Percentiles rank a stretch among this genome's conserved stretches.
Evolutionary conservation across 495 filamentous ascomycete genomes (phyloP).

Genomic region (Parathielavia hyrcaniae): DNA sequence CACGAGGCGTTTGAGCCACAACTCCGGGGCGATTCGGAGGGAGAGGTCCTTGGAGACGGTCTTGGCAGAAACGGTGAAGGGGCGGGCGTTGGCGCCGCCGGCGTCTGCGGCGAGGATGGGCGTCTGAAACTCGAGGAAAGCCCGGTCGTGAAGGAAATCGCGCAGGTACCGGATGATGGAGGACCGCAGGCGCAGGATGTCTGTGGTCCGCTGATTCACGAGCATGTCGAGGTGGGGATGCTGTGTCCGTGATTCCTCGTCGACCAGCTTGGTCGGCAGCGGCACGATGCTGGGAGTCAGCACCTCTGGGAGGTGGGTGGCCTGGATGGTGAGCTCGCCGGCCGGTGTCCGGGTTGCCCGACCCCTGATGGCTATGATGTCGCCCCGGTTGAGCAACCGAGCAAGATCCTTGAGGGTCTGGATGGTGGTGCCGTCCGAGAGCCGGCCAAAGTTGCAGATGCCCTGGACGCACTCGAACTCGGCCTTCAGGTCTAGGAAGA

Average conservation of each 20-base stretch:
- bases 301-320: slow-evolving; percentile 58
- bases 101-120: slow-evolving; percentile 73
- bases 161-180: slow-evolving; percentile 67
- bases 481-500: slow-evolving; percentile 74
- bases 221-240: slow-evolving; percentile 79
- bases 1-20: slow-evolving; percentile 93
- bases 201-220: slow-evolving; percentile 56
- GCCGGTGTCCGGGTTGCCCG: slow-evolving; percentile 60
- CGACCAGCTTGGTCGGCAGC: slow-evolving; percentile 57
- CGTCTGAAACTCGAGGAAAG: slow-evolving; percentile 82
- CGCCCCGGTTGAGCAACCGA: slow-evolving; percentile 59
- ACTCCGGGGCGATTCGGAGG: slow-evolving; percentile 81
- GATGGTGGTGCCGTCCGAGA: slow-evolving; percentile 36
- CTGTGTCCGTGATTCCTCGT: slow-evolving; percentile 58
- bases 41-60: slow-evolving; percentile 62
- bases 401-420: slow-evolving; percentile 52
- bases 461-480: slow-evolving; percentile 65
- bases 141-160: slow-evolving; percentile 60
- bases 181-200: slow-evolving; percentile 67
- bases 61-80: slow-evolving; percentile 74
- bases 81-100: slow-evolving; percentile 76
- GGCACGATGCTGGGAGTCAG: slow-evolving; percentile 71
- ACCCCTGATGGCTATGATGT: slow-evolving; percentile 71
- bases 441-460: slow-evolving; percentile 58
- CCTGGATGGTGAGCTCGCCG: slow-evolving; percentile 73